Conservation (phyloP, 192 early-diverging fungal species). For the Coemansia sp. region DNA sequence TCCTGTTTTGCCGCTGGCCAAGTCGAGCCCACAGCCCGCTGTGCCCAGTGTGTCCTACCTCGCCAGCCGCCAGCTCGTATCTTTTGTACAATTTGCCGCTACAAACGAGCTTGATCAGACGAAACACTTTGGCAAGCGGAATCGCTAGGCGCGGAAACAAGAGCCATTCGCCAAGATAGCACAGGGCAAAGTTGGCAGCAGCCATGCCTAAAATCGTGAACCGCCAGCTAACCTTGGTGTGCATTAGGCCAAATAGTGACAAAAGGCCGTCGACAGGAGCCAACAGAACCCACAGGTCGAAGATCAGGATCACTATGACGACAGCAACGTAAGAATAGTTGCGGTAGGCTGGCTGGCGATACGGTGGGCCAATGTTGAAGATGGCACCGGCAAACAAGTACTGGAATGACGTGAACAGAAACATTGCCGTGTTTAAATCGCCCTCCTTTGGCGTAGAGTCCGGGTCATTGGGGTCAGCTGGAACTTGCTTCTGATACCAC, state of each 20-base stretch:
- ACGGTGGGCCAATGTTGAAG: slow-evolving; percentile 93
- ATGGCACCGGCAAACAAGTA: slow-evolving; percentile 89
- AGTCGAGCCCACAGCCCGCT: slow-evolving; percentile 33
- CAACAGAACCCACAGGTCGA: slow-evolving; percentile 47
- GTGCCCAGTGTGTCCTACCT: background rate
- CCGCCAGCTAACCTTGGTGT: slow-evolving; percentile 33
- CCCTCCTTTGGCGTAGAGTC: slow-evolving; percentile 67
- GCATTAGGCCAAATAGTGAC: slow-evolving; percentile 33
- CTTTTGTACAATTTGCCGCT: background rate
- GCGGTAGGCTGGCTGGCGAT: slow-evolving; percentile 77
- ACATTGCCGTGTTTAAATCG: slow-evolving; percentile 81
- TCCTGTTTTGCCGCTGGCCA: slow-evolving; percentile 31
- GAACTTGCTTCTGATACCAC: slow-evolving; percentile 68
- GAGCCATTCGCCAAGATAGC: slow-evolving; percentile 38
- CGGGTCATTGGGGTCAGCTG: slow-evolving; percentile 52
- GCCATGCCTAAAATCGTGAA: slow-evolving; percentile 42
- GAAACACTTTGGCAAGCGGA: slow-evolving; percentile 26
- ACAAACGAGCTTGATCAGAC: slow-evolving; percentile 4
- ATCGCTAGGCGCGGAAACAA: slow-evolving; percentile 42
- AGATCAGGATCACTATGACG: slow-evolving; percentile 20
- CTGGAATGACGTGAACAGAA: slow-evolving; percentile 86
- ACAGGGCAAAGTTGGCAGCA: slow-evolving; percentile 40
- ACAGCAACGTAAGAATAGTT: slow-evolving; percentile 59
- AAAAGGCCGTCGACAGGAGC: slow-evolving; percentile 34
- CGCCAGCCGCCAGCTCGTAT: background rate